phyloP scores from a whole-genome alignment of 345 rosid genomes.

The Barbarea vulgaris region DNA sequence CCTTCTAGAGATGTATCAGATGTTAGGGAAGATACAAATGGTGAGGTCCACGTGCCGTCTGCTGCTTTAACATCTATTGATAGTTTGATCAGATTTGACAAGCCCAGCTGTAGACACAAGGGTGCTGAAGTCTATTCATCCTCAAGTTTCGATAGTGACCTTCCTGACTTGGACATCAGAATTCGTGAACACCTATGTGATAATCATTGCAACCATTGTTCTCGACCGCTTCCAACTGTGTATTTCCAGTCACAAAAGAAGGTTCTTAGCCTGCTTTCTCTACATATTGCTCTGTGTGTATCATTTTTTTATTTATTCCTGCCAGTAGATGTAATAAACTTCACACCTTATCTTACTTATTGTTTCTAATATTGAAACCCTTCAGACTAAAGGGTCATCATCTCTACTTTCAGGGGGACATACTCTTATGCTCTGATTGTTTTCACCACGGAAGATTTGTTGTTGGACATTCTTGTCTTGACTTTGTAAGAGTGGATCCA shows the following conservation, averaged over 20 bases:
- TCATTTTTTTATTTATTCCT: slow-evolving; percentile 6
- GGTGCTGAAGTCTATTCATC: slow-evolving; percentile 68
- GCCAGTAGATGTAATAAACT: not conserved
- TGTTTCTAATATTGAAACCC: not conserved
- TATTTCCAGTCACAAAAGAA: slow-evolving; percentile 90
- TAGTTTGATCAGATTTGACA: slow-evolving; percentile 96
- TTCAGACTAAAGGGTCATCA: slow-evolving; percentile 19
- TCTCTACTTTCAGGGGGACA: slow-evolving; percentile 68
- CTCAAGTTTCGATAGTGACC: slow-evolving; percentile 50
- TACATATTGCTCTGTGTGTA: slow-evolving; percentile 11
- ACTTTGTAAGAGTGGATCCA: slow-evolving; percentile 75
- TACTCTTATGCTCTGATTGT: slow-evolving; percentile 71
- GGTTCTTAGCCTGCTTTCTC: slow-evolving; percentile 48
- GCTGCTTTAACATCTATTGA: slow-evolving; percentile 92
- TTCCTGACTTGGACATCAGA: slow-evolving; percentile 81
- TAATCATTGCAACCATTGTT: slow-evolving; percentile 75
- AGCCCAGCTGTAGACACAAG: slow-evolving; percentile 88
- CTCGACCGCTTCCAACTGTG: slow-evolving; percentile 63
- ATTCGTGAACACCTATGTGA: slow-evolving; percentile 88
- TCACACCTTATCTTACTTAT: slow-evolving; percentile 5
- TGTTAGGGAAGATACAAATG: slow-evolving; percentile 81
- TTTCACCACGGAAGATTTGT: slow-evolving; percentile 89
- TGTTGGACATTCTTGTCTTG: slow-evolving; percentile 84
- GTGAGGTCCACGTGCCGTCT: slow-evolving; percentile 94
- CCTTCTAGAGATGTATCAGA: slow-evolving; percentile 60